Base-by-base conservation (phyloP, 306 rosid genomes). In the Rosa chinensis region DNA sequence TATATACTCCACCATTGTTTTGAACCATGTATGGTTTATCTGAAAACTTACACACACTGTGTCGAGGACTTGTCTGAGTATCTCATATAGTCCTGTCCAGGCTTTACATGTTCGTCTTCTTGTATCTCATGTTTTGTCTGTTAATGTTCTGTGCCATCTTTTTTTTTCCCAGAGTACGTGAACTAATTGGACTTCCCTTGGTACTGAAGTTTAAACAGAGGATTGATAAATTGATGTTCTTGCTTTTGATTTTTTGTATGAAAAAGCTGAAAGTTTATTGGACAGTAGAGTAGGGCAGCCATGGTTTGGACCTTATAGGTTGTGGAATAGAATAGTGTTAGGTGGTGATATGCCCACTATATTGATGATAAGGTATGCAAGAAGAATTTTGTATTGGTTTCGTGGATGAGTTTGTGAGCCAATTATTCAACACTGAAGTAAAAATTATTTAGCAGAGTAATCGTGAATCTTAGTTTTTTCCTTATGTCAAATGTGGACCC, bases 401-500 rank as follows among this genome's bases (percentile, higher is more conserved):
- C 48, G 16, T 64, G 8, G 48, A 18, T 11, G 32, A 16, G 35
- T 25, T 11, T 77, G 3, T 50, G n/a, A 49, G 32, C 18, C 69
- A 14, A 12, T 68, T 21, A 67, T 55, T 25, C 18, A 10, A 74
- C 37, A n/a, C 20, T 75, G 56, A 21, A 16, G 6, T 8, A 6
- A 47, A 49, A 10, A 25, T 40, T 74, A 35, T 44, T 69, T 0
- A 35, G 45, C 53, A 8, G 47, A 69, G 56, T 28, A 50, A 72
- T 72, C 11, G 56, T 44, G 56, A 53, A 59, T 49, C 17, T 40
- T 18, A 49, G 20, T 32, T 59, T 45, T 49, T 2, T 73, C 58
- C 59, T 67, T 72, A 48, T 85, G 53, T 72, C 42, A 35, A 23
- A 62, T 82, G 20, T n/a, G 70, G 53, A 10, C 39, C 25, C 5